phyloP scores from a whole-genome alignment of 768 basidiomycete species.

The Macrocybe gigantea region DNA sequence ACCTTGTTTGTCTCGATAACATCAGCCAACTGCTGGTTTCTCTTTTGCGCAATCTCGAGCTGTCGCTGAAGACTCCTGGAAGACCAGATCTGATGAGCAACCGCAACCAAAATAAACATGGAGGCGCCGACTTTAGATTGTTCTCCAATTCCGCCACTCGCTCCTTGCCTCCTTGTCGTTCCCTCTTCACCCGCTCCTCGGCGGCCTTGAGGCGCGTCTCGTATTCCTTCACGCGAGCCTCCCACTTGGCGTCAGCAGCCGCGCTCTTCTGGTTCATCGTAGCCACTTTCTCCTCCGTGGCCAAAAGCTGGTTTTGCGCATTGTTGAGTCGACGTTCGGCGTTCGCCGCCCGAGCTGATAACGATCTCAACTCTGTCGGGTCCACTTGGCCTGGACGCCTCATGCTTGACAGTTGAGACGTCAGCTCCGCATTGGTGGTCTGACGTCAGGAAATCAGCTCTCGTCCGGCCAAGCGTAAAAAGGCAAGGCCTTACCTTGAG shows the following conservation, averaged over 20 bases:
- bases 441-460: slow-evolving; percentile 19
- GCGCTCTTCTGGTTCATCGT: slow-evolving; percentile 65
- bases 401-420: slow-evolving; percentile 57
- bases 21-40: slow-evolving; percentile 55
- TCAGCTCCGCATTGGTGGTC: slow-evolving; percentile 71
- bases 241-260: slow-evolving; percentile 84
- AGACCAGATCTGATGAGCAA: background rate
- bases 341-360: slow-evolving; percentile 69
- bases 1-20: slow-evolving; percentile 38
- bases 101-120: slow-evolving; percentile 2
- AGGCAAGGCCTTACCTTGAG: slow-evolving; percentile 53
- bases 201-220: slow-evolving; percentile 74
- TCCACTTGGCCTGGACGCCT: slow-evolving; percentile 54
- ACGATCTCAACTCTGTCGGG: slow-evolving; percentile 63
- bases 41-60: slow-evolving; percentile 71
- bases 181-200: slow-evolving; percentile 89
- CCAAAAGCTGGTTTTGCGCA: slow-evolving; percentile 76
- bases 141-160: slow-evolving; percentile 65
- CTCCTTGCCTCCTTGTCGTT: slow-evolving; percentile 93
- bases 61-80: slow-evolving; percentile 70
- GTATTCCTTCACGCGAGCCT: slow-evolving; percentile 91
- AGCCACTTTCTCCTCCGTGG: slow-evolving; percentile 82
- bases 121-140: slow-evolving; percentile 52
- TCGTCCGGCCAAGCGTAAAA: background rate
- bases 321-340: slow-evolving; percentile 87